Base-by-base conservation (phyloP, 345 rosid species). In the Acer saccharum region DNA sequence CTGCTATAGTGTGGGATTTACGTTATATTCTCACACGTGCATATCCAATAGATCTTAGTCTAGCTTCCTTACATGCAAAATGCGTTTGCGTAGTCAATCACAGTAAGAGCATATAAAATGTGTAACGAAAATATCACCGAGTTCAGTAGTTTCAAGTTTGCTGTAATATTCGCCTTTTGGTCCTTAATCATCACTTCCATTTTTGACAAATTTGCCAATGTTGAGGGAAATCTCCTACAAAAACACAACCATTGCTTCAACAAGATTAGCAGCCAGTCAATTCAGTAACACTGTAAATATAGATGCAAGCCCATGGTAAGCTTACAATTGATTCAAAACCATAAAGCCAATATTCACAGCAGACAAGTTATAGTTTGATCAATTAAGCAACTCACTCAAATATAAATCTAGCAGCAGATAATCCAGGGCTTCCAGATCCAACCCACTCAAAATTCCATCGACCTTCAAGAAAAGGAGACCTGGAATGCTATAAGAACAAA, bases 361-460 rank as follows among this genome's bases (percentile, higher is more conserved):
- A 57, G 18, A 57, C 54, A 68, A 68, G 21, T 16, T 61, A 72
- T 35, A 39, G n/a, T 29, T 6, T 11, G 6, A 74, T 46, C 6
- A 35, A 39, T 18, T 43, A 64, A 75, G 39, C 39, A 18, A 86
- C 90, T 88, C 32, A 95, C 99, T 90, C 92, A 3, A 88, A 89
- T 57, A 92, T 80, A 79, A 93, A 80, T 70, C 79, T 87, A 77
- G 92, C 95, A 82, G 94, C 90, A 70, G 84, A 87, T 35, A 93
- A 82, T 63, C 94, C 97, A 13, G 92, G 92, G 78, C 82, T 92
- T 76, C 98, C 93, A 55, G 90, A 83, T 0, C 95, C 98, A 84
- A 96, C 92, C 98, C 99, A 96, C 84, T 93, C 97, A 25, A 96
- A 92, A 74, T 86, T 92, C 99, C 99, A 96, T 29, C 86, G 86